Conservation (phyloP, 2,329 filamentous ascomycete genomes). For the Seiridium unicorne region DNA sequence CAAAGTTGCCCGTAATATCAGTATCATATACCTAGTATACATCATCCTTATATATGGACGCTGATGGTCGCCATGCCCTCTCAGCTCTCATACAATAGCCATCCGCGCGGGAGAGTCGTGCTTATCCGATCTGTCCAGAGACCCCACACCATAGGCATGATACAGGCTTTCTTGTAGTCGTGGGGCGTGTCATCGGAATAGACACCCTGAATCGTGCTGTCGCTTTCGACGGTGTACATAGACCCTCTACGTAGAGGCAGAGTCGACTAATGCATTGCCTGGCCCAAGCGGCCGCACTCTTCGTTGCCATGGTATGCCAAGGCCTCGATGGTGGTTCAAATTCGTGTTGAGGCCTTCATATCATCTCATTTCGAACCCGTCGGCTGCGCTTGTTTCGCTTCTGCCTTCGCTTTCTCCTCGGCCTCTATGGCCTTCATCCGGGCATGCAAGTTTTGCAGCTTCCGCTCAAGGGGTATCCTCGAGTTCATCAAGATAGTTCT, state of each 20-base stretch:
- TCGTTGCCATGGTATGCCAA: neutral
- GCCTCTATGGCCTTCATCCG: slow-evolving; percentile 36
- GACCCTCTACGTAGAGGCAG: no score
- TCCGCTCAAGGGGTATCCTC: slow-evolving; percentile 37
- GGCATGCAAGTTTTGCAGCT: slow-evolving; percentile 37
- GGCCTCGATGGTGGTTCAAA: neutral
- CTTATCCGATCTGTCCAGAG: no score
- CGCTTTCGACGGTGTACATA: no score
- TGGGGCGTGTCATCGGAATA: no score
- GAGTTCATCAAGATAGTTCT: slow-evolving; percentile 36
- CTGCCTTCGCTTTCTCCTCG: slow-evolving; percentile 11
- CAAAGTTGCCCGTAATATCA: neutral
- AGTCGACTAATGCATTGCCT: neutral
- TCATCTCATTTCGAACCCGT: neutral
- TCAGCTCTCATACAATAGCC: no score
- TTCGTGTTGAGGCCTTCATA: neutral
- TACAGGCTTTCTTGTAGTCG: no score
- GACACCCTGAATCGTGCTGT: no score
- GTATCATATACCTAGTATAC: no score
- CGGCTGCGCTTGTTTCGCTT: neutral
- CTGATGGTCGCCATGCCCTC: no score
- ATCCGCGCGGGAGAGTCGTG: no score
- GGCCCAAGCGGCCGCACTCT: neutral
- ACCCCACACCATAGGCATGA: no score
- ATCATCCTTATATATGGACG: no score